Evolutionary conservation across 2,329 filamentous ascomycete species (phyloP), one percentile per base, ranked within the genome.

Genomic region (Calonectria hawksworthii): DNA sequence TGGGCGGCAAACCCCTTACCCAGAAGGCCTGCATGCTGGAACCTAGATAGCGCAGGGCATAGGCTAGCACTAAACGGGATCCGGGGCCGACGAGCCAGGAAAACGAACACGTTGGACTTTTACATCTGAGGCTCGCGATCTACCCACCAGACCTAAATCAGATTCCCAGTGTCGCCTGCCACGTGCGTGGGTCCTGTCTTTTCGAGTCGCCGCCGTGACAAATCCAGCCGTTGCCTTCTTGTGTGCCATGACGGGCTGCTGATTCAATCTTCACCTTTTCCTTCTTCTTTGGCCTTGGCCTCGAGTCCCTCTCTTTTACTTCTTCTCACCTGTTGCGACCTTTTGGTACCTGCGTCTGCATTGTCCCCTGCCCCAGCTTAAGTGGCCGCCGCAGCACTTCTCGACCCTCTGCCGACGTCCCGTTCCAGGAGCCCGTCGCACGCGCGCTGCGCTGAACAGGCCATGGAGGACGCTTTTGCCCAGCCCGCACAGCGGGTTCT

Each of bases 381-480:
- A 72, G 63, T 63, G 41, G 38, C 28, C 47, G 65, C 56, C 34
- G 54, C 61, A 18, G 30, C 41, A 9, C 41, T 34, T 38, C 36
- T 64, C 34, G 52, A 63, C 54, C 21, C 30, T 41, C 44, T 44
- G 26, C 44, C 65, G 59, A 65, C 68, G 52, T 68, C 54, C 73
- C 51, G 52, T 63, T 54, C 73, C 54, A 68, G 67, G 50, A 66
- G 70, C 67, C 79, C 75, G 76, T 75, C 75, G 52, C 73, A 56
- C 75, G 77, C 75, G 70, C 77, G 54, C 74, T 75, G 78, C 77
- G 77, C 80, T 73, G 68, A 73, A 75, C 74, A 70, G 79, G 81
- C 77, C 76, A 94, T 94, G 92, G 91, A 93, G 79, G 89, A 87
- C 86, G 92, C 92, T 78, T 94, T 91, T 81, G 87, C 90, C 78